phyloP scores from a whole-genome alignment of 2,329 filamentous ascomycete species.

The Apiospora koreana region DNA sequence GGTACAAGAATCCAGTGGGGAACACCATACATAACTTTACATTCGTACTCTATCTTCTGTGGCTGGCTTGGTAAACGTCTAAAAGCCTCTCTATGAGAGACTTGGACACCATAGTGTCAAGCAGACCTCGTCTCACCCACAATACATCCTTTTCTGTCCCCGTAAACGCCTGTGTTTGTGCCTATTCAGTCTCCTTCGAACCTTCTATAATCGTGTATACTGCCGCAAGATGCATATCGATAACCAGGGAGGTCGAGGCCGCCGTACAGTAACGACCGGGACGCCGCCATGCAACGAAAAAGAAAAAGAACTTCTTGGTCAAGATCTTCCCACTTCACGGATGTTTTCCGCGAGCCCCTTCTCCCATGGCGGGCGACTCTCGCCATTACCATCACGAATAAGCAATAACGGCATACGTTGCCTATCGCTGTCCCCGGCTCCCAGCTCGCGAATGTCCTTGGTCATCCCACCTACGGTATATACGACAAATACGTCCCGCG shows the following conservation, averaged over 20 bases:
- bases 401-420: background rate
- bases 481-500: too few relatives aligned
- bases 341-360: conserved; percentile 43
- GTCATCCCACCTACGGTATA: background rate
- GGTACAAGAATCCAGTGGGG: background rate
- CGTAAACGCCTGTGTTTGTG: background rate
- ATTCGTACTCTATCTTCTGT: background rate
- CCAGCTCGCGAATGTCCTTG: background rate
- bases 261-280: background rate
- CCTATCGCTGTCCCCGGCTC: background rate
- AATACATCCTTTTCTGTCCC: background rate
- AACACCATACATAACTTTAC: background rate
- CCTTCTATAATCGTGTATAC: too few relatives aligned
- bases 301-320: background rate
- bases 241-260: background rate
- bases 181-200: background rate
- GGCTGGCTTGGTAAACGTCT: background rate
- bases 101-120: background rate
- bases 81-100: background rate
- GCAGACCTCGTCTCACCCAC: background rate
- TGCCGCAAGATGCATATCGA: background rate
- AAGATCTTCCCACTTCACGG: background rate
- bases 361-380: conserved; percentile 32
- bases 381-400: conserved; percentile 16
- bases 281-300: background rate